These are phyloP conservation scores for Rhizoclosmatium sp. DNA, from an alignment of 192 early-diverging fungal species.

Conservation along the genomic window DNA sequence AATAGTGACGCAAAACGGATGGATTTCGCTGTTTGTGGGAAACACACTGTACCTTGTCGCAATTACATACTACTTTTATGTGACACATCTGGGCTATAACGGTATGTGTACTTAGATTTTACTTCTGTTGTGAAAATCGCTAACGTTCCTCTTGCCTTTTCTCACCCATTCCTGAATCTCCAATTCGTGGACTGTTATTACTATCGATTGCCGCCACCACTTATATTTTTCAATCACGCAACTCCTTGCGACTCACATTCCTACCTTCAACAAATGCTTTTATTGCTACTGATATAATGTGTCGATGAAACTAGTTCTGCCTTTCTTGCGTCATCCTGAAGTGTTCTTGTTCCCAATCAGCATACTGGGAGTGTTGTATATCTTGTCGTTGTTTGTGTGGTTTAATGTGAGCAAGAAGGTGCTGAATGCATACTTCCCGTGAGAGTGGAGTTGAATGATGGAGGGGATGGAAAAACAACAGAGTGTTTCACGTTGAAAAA, in stretches of 20 bases:
- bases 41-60: conserved; percentile 89
- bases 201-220: too few relatives aligned
- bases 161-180: too few relatives aligned
- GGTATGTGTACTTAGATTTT: conserved; percentile 57
- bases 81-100: conserved; percentile 93
- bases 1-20: conserved; percentile 76
- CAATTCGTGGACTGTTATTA: too few relatives aligned
- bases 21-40: conserved; percentile 84
- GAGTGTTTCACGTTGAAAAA: too few relatives aligned
- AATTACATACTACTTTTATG: conserved; percentile 80
- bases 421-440: conserved; percentile 79
- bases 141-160: too few relatives aligned
- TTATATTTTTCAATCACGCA: too few relatives aligned
- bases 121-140: too few relatives aligned
- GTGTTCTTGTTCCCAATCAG: conserved; percentile 89
- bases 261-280: not conserved
- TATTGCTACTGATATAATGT: conserved; percentile 5
- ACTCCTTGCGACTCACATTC: too few relatives aligned
- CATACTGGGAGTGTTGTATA: conserved; percentile 54
- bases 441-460: not conserved
- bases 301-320: conserved; percentile 70
- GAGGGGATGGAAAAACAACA: not conserved
- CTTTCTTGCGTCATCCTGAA: conserved; percentile 89
- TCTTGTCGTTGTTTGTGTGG: conserved; percentile 52
- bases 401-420: conserved; percentile 80